A percentile compares a stretch with the other conserved stretches of the same genome.
These are phyloP conservation scores for Sapria himalayana DNA, from an alignment of 345 rosid genomes.

Conservation along the genomic window DNA sequence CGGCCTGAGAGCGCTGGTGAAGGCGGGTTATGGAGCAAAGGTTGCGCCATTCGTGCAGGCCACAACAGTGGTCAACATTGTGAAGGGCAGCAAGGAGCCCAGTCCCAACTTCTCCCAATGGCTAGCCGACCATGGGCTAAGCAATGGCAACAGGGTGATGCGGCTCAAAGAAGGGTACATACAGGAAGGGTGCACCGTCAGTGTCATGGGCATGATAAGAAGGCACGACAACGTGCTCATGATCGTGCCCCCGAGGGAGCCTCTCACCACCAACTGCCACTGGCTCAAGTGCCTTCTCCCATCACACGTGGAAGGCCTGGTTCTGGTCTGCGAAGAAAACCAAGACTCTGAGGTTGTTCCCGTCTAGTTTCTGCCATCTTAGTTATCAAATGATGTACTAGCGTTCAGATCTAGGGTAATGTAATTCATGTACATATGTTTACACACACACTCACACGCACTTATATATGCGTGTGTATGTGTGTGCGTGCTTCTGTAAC, in stretches of 20 bases:
- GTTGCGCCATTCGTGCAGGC: conserved; percentile 66
- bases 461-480: too few species aligned
- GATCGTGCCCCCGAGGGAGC: conserved; percentile 55
- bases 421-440: too few species aligned
- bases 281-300: conserved; percentile 67
- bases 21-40: conserved; percentile 83
- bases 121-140: conserved; percentile 56
- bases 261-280: conserved; percentile 56
- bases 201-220: conserved; percentile 79
- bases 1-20: conserved; percentile 75
- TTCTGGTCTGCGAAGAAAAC: conserved; percentile 54
- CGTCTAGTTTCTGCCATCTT: conserved; percentile 19
- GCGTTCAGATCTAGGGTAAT: too few species aligned
- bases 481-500: too few species aligned
- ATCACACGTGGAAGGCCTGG: conserved; percentile 51
- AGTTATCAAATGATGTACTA: too few species aligned
- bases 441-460: too few species aligned
- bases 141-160: conserved; percentile 48
- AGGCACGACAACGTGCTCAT: conserved; percentile 70
- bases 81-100: conserved; percentile 31
- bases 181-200: conserved; percentile 90
- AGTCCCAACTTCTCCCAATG: conserved; percentile 65
- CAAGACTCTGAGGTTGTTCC: conserved; percentile 57
- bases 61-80: conserved; percentile 43
- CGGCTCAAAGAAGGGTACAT: conserved; percentile 91